phyloP scores from a whole-genome alignment of 108 stramenopile species.

The Chaetoceros tenuissimus region DNA sequence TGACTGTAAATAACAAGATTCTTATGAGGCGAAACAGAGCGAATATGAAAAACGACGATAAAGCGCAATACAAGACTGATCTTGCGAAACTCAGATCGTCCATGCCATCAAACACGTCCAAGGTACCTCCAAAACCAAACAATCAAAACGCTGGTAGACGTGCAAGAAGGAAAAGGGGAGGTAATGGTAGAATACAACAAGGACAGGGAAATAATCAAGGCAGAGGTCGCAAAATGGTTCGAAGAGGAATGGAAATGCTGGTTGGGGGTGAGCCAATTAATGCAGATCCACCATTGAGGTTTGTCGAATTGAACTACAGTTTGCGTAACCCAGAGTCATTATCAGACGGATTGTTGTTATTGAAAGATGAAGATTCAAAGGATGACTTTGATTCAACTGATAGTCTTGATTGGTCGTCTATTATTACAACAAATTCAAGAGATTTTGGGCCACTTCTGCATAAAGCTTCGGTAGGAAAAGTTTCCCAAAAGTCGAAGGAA shows the following conservation, averaged over 20 bases:
- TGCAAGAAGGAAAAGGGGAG: constrained; percentile 18
- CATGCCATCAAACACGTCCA: not conserved
- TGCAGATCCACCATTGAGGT: constrained; percentile 74
- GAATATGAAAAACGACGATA: not conserved
- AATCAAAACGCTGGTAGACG: constrained; percentile 4
- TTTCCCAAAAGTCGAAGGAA: constrained; percentile 33
- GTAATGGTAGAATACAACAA: constrained; percentile 15
- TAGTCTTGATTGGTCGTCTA: constrained; percentile 33
- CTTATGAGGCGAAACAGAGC: constrained; percentile 28
- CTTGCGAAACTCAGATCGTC: not conserved
- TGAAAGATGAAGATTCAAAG: not conserved
- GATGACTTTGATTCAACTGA: not conserved
- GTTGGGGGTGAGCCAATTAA: constrained; percentile 81
- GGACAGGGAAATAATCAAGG: not conserved
- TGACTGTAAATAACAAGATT: constrained; percentile 33
- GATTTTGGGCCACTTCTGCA: constrained; percentile 73
- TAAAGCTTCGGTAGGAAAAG: constrained; percentile 31
- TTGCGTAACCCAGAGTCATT: constrained; percentile 24
- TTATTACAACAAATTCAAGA: constrained; percentile 44
- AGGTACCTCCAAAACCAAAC: constrained; percentile 8
- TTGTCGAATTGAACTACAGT: constrained; percentile 50
- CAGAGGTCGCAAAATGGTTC: constrained; percentile 55
- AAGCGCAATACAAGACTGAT: constrained; percentile 11
- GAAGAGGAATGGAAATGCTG: constrained; percentile 86
- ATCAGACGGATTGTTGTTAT: not conserved